Conservation (phyloP, 2,329 filamentous ascomycete genomes). For the Coleophoma eucalyptorum region DNA sequence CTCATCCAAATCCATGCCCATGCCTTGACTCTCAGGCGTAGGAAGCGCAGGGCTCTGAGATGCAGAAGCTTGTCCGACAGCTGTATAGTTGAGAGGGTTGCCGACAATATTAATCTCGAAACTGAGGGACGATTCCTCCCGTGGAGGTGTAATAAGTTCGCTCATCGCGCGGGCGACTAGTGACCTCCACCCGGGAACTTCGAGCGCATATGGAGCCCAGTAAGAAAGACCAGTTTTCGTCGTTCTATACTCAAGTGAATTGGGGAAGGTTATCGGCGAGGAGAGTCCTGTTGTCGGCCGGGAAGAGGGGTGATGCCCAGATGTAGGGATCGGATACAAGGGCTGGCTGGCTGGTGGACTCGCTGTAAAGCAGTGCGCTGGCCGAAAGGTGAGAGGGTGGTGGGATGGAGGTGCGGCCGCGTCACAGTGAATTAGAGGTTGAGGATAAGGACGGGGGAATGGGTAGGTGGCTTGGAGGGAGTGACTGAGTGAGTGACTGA, state of each 20-base stretch:
- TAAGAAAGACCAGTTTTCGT: background rate
- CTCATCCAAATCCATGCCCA: conserved; percentile 10
- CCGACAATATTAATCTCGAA: conserved; percentile 9
- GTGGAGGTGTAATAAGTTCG: conserved; percentile 18
- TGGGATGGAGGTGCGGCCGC: background rate
- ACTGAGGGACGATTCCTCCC: conserved; percentile 12
- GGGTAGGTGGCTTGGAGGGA: background rate
- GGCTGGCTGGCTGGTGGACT: background rate
- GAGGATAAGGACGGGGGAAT: background rate
- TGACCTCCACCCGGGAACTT: conserved; percentile 5
- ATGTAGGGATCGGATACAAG: background rate
- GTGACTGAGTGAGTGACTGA: background rate
- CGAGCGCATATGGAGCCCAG: background rate
- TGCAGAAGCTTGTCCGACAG: background rate
- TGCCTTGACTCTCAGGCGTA: conserved; percentile 10
- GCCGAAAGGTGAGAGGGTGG: background rate
- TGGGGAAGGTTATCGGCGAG: background rate
- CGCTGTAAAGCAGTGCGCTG: background rate
- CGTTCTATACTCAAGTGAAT: too few species aligned
- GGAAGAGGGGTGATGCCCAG: background rate
- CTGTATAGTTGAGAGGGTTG: conserved; percentile 6
- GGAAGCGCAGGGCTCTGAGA: conserved; percentile 1
- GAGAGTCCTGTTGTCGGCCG: background rate
- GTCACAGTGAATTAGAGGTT: background rate
- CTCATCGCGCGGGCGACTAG: conserved; percentile 17